A percentile compares a stretch with the other conserved stretches of the same genome.
phyloP scores from a whole-genome alignment of 2,329 filamentous ascomycete species.

The Dactylellina cionopaga region DNA sequence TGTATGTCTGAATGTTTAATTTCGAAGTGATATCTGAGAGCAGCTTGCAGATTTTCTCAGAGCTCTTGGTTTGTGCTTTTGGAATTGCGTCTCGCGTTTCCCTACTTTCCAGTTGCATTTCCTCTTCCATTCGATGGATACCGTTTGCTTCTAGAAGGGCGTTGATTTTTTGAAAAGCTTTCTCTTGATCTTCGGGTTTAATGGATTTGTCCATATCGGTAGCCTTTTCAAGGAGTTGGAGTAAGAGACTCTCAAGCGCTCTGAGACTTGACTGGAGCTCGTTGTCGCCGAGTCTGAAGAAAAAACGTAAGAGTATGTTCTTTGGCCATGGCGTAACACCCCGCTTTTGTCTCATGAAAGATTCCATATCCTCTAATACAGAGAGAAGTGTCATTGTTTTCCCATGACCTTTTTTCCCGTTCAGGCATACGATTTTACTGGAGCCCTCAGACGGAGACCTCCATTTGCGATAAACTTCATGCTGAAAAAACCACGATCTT shows the following conservation, averaged over 20 bases:
- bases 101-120: neutral
- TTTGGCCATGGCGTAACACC: too few relatives aligned
- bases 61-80: neutral
- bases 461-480: neutral
- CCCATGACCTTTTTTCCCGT: neutral
- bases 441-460: neutral
- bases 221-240: slow-evolving; percentile 3
- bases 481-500: neutral
- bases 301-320: neutral
- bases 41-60: neutral
- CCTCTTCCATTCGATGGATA: neutral
- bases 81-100: neutral
- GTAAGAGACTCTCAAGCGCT: neutral
- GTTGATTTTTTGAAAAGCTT: too few relatives aligned
- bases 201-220: neutral
- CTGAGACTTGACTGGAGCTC: slow-evolving; percentile 1
- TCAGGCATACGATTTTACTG: neutral
- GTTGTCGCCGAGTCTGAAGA: slow-evolving; percentile 1
- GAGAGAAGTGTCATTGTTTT: slow-evolving; percentile 15
- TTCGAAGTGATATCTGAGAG: slow-evolving; percentile 8
- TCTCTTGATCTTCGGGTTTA: too few relatives aligned
- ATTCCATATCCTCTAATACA: neutral
- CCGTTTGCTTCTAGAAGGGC: too few relatives aligned
- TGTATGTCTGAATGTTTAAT: slow-evolving; percentile 1
- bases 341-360: neutral